phyloP scores from a whole-genome alignment of 805 yeast genomes.

The Kluyveromyces wickerhamii region DNA sequence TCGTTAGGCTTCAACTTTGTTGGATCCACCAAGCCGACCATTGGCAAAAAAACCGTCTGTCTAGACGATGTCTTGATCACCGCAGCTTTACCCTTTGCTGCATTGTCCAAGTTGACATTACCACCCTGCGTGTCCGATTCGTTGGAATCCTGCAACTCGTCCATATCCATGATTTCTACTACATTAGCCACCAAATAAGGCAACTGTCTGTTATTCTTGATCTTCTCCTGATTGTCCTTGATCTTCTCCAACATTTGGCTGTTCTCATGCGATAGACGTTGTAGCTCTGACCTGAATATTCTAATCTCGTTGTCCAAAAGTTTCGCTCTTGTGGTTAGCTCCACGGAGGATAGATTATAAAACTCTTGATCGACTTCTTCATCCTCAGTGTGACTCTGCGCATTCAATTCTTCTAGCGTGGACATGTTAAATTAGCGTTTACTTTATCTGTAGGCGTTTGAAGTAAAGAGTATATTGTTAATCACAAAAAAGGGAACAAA shows the following conservation, averaged over 20 bases:
- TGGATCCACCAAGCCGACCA: conserved; percentile 92
- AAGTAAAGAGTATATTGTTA: no score
- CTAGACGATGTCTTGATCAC: conserved; percentile 96
- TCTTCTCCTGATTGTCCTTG: conserved; percentile 93
- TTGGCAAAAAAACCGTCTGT: conserved; percentile 93
- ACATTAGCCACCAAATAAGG: conserved; percentile 96
- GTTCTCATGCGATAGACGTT: conserved; percentile 86
- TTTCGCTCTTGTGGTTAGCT: conserved; percentile 77
- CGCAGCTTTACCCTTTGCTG: conserved; percentile 93
- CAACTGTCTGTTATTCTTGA: conserved; percentile 87
- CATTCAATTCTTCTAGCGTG: conserved; percentile 75
- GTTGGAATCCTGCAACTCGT: conserved; percentile 67
- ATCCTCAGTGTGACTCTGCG: conserved; percentile 36
- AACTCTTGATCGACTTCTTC: conserved; percentile 77
- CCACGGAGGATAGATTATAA: conserved; percentile 66
- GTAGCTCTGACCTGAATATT: conserved; percentile 86
- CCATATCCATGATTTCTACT: conserved; percentile 85
- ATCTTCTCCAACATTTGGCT: conserved; percentile 87
- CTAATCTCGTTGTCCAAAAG: conserved; percentile 91
- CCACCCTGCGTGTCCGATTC: conserved; percentile 75
- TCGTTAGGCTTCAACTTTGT: conserved; percentile 93
- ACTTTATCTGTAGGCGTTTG: no score
- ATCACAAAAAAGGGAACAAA: no score
- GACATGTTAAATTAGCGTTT: no score
- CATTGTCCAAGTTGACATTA: conserved; percentile 84